A percentile compares a stretch with the other conserved stretches of the same genome.
Conservation (phyloP, 768 basidiomycete genomes). For the Sporobolomyces phaffii region DNA sequence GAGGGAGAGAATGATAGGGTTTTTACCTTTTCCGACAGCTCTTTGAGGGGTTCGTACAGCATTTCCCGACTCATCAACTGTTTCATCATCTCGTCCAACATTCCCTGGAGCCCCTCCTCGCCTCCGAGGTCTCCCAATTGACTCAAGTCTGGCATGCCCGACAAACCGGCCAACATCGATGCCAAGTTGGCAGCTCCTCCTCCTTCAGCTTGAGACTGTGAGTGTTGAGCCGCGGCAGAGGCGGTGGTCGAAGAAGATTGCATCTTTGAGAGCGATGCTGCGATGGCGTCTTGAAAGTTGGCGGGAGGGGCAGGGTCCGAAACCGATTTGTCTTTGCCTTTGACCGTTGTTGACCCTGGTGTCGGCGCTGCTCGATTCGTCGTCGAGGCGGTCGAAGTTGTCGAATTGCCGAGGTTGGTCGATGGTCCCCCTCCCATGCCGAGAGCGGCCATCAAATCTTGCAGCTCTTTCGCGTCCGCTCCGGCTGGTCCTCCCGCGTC, state of each 20-base stretch:
- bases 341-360: not conserved
- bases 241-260: conserved; percentile 50
- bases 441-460: not conserved
- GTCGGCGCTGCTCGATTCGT: not conserved
- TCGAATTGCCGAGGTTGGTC: no score
- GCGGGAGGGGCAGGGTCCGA: conserved; percentile 36
- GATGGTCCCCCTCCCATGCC: conserved; percentile 17
- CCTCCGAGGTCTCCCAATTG: conserved; percentile 44
- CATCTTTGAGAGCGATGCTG: conserved; percentile 67
- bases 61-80: conserved; percentile 75
- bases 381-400: not conserved
- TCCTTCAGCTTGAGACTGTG: not conserved
- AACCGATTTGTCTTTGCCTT: conserved; percentile 33
- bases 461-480: conserved; percentile 10
- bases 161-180: conserved; percentile 43
- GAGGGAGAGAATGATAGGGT: not conserved
- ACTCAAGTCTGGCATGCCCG: conserved; percentile 34
- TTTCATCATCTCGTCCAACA: conserved; percentile 75
- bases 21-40: conserved; percentile 66
- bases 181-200: conserved; percentile 39
- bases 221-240: conserved; percentile 2
- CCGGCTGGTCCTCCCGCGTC: not conserved
- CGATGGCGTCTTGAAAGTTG: conserved; percentile 65
- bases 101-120: conserved; percentile 52
- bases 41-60: conserved; percentile 79